Evolutionary conservation across 176 grass and related monocot genomes (phyloP).

Genomic region (Carex scoparia): DNA sequence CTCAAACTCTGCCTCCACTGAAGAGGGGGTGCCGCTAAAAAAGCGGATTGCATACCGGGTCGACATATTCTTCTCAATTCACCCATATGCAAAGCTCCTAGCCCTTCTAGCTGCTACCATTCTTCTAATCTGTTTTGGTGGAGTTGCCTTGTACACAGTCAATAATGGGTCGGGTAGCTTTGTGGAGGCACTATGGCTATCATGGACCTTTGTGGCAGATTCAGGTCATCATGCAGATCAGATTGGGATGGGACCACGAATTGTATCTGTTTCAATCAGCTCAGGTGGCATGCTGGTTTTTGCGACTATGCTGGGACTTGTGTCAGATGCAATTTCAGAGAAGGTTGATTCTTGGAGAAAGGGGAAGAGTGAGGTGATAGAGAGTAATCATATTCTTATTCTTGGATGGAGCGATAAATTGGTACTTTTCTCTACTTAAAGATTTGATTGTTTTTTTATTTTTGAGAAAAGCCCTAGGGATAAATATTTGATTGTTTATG

Average conservation of each 20-base stretch:
- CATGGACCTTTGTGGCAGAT: slow-evolving; percentile 99
- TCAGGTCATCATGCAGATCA: slow-evolving; percentile 97
- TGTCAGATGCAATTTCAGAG: slow-evolving; percentile 98
- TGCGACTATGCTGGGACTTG: slow-evolving; percentile 95
- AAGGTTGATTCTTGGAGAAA: slow-evolving; percentile 99
- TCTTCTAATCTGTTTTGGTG: slow-evolving; percentile 74
- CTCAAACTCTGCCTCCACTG: slow-evolving; percentile 19
- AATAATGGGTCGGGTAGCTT: slow-evolving; percentile 45
- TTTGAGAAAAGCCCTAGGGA: no score
- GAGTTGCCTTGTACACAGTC: slow-evolving; percentile 66
- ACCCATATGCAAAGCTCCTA: slow-evolving; percentile 88
- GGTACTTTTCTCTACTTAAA: slow-evolving; percentile 34
- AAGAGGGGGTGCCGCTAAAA: slow-evolving; percentile 78
- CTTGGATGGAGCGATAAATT: slow-evolving; percentile 99
- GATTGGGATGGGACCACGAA: slow-evolving; percentile 68
- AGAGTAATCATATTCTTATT: slow-evolving; percentile 92
- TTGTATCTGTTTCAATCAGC: slow-evolving; percentile 86
- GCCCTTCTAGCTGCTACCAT: slow-evolving; percentile 76
- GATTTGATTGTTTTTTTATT: background rate
- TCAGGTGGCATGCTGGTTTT: slow-evolving; percentile 96
- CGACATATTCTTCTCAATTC: slow-evolving; percentile 91
- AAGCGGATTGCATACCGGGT: slow-evolving; percentile 89
- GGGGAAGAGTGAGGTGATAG: slow-evolving; percentile 96
- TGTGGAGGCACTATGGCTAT: slow-evolving; percentile 92
- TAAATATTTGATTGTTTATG: background rate